Percentiles rank a stretch among this genome's conserved stretches.
Evolutionary conservation across 2,329 filamentous ascomycete genomes (phyloP).

Genomic region (Penicillium sp.): DNA sequence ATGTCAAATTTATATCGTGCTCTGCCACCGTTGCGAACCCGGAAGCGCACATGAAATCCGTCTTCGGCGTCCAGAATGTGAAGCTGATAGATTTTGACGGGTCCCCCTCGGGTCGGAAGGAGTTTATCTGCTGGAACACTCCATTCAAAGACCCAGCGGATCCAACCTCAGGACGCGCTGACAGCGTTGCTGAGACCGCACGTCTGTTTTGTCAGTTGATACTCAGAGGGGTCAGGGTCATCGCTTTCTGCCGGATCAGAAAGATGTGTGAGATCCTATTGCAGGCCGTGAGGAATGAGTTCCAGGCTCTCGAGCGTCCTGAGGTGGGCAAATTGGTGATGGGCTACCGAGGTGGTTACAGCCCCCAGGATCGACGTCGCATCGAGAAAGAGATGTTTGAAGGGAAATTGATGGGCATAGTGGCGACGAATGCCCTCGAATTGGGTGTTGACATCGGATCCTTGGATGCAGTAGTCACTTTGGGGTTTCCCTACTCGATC

Average conservation of each 20-base stretch:
- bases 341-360: conserved; percentile 95
- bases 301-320: conserved; percentile 68
- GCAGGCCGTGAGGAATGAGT: conserved; percentile 74
- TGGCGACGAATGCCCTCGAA: conserved; percentile 90
- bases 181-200: conserved; percentile 81
- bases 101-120: conserved; percentile 86
- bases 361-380: conserved; percentile 78
- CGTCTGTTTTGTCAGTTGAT: conserved; percentile 88
- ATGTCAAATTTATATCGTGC: conserved; percentile 89
- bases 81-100: conserved; percentile 86
- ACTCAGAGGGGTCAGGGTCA: conserved; percentile 82
- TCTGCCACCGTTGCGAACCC: conserved; percentile 96
- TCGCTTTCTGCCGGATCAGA: conserved; percentile 86
- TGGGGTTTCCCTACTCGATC: conserved; percentile 94
- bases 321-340: conserved; percentile 81
- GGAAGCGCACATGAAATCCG: conserved; percentile 82
- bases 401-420: conserved; percentile 86
- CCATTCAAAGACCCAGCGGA: conserved; percentile 88
- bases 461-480: conserved; percentile 87
- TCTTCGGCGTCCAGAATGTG: conserved; percentile 86
- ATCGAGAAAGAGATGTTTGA: conserved; percentile 98
- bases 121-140: conserved; percentile 97
- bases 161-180: conserved; percentile 80
- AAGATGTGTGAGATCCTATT: conserved; percentile 86
- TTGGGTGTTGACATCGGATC: conserved; percentile 94